Evolutionary conservation across 2,329 filamentous ascomycete species (phyloP).

Genomic region (Sclerotinia sclerotiorum): DNA sequence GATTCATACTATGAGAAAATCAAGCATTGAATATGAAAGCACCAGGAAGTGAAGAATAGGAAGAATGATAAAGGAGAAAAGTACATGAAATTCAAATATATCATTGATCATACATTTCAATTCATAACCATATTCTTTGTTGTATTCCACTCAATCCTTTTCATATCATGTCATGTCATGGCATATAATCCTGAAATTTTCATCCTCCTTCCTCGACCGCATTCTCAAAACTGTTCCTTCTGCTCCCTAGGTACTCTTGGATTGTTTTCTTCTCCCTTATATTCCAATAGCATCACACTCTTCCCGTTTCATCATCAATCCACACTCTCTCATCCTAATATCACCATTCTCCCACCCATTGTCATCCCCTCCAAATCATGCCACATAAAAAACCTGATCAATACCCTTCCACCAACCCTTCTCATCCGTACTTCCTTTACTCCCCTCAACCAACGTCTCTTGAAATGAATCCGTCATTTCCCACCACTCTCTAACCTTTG

Average conservation of each 20-base stretch:
- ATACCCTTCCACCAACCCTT: conserved; percentile 68
- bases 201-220: background rate
- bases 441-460: conserved; percentile 60
- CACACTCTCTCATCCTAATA: background rate
- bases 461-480: conserved; percentile 76
- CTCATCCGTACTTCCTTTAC: conserved; percentile 57
- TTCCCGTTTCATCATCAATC: too few relatives aligned
- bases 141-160: background rate
- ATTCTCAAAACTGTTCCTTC: too few relatives aligned
- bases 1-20: background rate
- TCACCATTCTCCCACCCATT: too few relatives aligned
- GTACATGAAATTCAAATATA: background rate
- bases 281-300: too few relatives aligned
- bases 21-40: background rate
- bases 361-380: conserved; percentile 42
- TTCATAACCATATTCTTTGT: background rate
- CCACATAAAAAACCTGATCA: conserved; percentile 67
- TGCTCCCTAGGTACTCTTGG: too few relatives aligned
- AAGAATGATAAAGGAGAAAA: background rate
- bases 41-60: background rate
- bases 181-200: background rate
- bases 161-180: background rate
- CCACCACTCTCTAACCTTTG: conserved; percentile 78
- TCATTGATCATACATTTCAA: background rate
- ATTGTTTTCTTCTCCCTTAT: background rate